A percentile compares a stretch with the other conserved stretches of the same genome.
Evolutionary conservation across 257 asterid genomes (phyloP).

Genomic region (Fraxinus americana): DNA sequence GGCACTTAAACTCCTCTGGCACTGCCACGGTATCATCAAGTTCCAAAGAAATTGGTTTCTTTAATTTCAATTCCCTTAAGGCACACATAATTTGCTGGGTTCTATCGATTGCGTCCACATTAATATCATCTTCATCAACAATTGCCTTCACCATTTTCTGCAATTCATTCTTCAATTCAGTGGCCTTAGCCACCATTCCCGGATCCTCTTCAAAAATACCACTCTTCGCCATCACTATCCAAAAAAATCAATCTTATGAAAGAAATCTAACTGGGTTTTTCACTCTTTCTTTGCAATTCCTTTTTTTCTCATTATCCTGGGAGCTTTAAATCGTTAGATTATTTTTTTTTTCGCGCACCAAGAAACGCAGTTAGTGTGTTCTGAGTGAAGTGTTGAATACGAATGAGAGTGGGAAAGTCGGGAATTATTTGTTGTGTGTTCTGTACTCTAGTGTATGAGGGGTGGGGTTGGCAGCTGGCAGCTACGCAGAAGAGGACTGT

Average conservation of each 20-base stretch:
- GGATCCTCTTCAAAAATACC: conserved; percentile 41
- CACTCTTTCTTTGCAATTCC: neutral
- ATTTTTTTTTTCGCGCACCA: neutral
- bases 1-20: conserved; percentile 86
- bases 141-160: conserved; percentile 47
- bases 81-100: conserved; percentile 51
- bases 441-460: no score
- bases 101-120: conserved; percentile 60
- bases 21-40: conserved; percentile 30
- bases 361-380: neutral
- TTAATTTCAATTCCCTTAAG: conserved; percentile 64
- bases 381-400: conserved; percentile 43
- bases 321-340: no score
- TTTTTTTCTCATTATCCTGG: neutral
- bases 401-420: conserved; percentile 22
- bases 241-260: neutral
- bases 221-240: conserved; percentile 65
- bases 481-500: no score
- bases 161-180: no score
- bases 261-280: no score
- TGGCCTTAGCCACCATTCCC: no score
- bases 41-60: conserved; percentile 40
- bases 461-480: no score
- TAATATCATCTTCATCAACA: conserved; percentile 58
- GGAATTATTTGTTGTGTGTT: neutral